These are phyloP conservation scores for Fallopia convolvulus DNA, from an alignment of 148 eudicot genomes.

Conservation along the genomic window DNA sequence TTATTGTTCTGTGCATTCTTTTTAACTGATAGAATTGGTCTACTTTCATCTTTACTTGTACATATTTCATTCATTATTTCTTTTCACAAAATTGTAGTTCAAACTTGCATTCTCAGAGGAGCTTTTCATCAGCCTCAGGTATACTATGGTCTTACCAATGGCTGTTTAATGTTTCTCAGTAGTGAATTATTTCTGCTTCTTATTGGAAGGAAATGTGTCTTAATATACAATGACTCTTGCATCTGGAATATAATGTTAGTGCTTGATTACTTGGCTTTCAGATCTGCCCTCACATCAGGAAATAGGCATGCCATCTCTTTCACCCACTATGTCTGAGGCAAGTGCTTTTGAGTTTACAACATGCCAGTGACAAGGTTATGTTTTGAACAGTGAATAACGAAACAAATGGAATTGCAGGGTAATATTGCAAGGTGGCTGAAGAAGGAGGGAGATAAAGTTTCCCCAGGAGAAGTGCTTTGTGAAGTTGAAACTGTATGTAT, in stretches of 20 bases:
- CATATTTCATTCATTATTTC: background rate
- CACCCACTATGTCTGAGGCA: constrained; percentile 99
- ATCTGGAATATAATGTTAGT: background rate
- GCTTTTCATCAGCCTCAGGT: constrained; percentile 60
- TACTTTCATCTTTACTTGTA: background rate
- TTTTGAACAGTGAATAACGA: background rate
- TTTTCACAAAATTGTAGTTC: constrained; percentile 25
- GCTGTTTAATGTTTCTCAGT: background rate
- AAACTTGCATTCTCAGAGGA: constrained; percentile 31
- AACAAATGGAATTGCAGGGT: constrained; percentile 47
- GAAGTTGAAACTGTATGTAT: constrained; percentile 93
- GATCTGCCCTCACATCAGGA: constrained; percentile 91
- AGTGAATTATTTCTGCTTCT: background rate
- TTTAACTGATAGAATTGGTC: background rate
- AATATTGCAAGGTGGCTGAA: constrained; percentile 96
- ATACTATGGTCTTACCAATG: constrained; percentile 8
- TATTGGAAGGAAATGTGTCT: background rate
- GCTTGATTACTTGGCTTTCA: constrained; percentile 23
- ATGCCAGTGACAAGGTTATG: background rate
- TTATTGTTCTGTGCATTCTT: background rate
- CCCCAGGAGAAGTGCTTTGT: constrained; percentile 95
- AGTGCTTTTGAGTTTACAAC: constrained; percentile 10
- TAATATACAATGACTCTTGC: background rate
- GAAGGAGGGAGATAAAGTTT: constrained; percentile 89
- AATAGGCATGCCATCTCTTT: constrained; percentile 96